Evolutionary conservation across 176 grass and related monocot species (phyloP).

Genomic region (Eremochloa ophiuroides): DNA sequence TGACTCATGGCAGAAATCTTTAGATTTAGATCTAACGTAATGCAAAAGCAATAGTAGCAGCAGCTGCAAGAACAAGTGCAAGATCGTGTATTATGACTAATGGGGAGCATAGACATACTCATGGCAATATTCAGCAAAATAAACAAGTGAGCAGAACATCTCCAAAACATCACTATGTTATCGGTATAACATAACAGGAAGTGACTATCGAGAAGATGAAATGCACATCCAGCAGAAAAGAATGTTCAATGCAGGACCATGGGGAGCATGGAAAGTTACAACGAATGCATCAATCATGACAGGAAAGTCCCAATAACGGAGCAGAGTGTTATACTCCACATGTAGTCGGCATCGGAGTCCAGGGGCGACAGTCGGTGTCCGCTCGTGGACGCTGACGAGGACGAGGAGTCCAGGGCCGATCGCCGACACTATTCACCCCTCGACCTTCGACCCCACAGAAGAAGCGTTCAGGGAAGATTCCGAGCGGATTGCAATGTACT

Average conservation of each 20-base stretch:
- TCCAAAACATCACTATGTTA: neutral
- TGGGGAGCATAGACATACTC: neutral
- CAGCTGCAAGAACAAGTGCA: neutral
- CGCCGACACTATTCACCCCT: constrained; percentile 75
- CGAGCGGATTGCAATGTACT: neutral
- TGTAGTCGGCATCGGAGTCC: constrained; percentile 72
- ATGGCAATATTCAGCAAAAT: neutral
- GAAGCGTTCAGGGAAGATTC: constrained; percentile 19
- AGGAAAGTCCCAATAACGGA: neutral
- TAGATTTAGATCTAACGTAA: neutral
- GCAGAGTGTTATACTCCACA: constrained; percentile 38
- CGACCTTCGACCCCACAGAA: constrained; percentile 54
- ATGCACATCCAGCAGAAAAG: neutral
- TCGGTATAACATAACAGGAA: neutral
- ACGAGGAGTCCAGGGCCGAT: constrained; percentile 87
- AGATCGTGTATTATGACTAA: neutral
- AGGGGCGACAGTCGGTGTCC: too few species aligned
- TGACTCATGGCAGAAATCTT: neutral
- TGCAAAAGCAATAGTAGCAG: neutral
- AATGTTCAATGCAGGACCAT: neutral
- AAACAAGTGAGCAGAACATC: neutral
- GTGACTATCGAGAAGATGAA: neutral
- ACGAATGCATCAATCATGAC: neutral
- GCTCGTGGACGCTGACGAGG: constrained; percentile 83
- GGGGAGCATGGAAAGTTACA: neutral